These are phyloP conservation scores for Cyclotella distinguenda DNA, from an alignment of 108 stramenopile species.

Conservation along the genomic window DNA sequence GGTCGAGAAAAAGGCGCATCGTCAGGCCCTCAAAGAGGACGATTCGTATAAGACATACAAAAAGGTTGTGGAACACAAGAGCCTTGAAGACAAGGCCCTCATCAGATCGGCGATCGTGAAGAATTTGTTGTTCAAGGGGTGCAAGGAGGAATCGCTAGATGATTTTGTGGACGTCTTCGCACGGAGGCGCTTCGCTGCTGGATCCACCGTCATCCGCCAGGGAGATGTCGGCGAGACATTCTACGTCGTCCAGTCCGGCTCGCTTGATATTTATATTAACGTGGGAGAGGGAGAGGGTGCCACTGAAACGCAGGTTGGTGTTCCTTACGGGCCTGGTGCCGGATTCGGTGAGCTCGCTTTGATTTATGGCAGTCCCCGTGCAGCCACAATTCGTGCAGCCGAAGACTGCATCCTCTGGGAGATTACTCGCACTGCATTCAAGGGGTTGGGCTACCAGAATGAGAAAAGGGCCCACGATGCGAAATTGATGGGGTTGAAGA, in stretches of 20 bases:
- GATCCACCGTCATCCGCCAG: conserved; percentile 28
- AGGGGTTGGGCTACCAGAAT: conserved; percentile 39
- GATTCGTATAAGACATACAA: conserved; percentile 15
- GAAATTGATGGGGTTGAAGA: conserved; percentile 55
- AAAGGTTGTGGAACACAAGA: conserved; percentile 14
- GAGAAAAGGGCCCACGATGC: conserved; percentile 29
- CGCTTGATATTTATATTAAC: conserved; percentile 40
- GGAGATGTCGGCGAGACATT: conserved; percentile 38
- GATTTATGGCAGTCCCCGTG: conserved; percentile 68
- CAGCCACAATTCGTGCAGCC: conserved; percentile 55
- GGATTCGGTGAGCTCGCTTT: conserved; percentile 79
- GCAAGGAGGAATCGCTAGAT: conserved; percentile 2
- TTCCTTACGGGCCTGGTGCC: conserved; percentile 29
- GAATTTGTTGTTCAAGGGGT: conserved; percentile 15
- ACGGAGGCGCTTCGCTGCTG: conserved; percentile 1
- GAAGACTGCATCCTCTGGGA: conserved; percentile 38
- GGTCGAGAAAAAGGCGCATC: conserved; percentile 17
- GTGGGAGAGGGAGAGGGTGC: conserved; percentile 26
- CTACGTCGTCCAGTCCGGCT: conserved; percentile 52
- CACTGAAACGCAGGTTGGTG: conserved; percentile 29
- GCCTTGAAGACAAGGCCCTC: not conserved
- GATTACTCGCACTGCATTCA: conserved; percentile 30
- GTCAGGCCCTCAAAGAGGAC: conserved; percentile 15
- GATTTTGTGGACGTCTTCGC: conserved; percentile 24
- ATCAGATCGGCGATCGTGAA: conserved; percentile 10